Conservation (phyloP, 2,329 filamentous ascomycete species). For the Diaporthe batatas region DNA sequence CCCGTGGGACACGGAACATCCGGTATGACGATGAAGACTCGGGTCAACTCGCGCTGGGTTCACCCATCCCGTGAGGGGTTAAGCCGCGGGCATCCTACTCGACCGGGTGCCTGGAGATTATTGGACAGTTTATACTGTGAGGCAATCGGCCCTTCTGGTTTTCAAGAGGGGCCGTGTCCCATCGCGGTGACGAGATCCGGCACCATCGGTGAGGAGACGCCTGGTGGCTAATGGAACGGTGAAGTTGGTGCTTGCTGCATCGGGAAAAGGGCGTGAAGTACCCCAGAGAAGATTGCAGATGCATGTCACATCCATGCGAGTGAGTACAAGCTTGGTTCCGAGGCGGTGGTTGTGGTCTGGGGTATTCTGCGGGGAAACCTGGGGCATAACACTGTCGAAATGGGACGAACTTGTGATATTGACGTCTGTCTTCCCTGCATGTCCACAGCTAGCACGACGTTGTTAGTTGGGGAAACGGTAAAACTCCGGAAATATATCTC, state of each 20-base stretch:
- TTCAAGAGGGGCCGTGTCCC: constrained; percentile 15
- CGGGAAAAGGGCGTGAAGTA: constrained; percentile 2
- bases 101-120: constrained; percentile 12
- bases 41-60: not conserved
- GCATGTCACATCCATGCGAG: constrained; percentile 3
- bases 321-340: constrained; percentile 1
- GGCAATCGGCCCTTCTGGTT: constrained; percentile 40
- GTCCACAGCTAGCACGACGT: not conserved
- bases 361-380: constrained; percentile 30
- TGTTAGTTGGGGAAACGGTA: constrained; percentile 17
- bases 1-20: not conserved
- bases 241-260: constrained; percentile 29
- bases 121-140: not conserved
- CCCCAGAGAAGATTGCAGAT: constrained; percentile 15
- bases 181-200: constrained; percentile 12
- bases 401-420: constrained; percentile 20
- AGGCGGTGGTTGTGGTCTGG: not conserved
- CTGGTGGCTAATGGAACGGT: constrained; percentile 17
- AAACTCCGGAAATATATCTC: constrained; percentile 6
- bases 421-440: not conserved
- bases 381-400: not conserved
- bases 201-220: constrained; percentile 24
- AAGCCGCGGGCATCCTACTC: not conserved
- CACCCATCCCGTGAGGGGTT: constrained; percentile 25
- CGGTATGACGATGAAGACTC: constrained; percentile 8